Percentiles rank a stretch among this genome's conserved stretches.
These are phyloP conservation scores for Carex parvula DNA, from an alignment of 176 grass and related monocot genomes.

Conservation along the genomic window DNA sequence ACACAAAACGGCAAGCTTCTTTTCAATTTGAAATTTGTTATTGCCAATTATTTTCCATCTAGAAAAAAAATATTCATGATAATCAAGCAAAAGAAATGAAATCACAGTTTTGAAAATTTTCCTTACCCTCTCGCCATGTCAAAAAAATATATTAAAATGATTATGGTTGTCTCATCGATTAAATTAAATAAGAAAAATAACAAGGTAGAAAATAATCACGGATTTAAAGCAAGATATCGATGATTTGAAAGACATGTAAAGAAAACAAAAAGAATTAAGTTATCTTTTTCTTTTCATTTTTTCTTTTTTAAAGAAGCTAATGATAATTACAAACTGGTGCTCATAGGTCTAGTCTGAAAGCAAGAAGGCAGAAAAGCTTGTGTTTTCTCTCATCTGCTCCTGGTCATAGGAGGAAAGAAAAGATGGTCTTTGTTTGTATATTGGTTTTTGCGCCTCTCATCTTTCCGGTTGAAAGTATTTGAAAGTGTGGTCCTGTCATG, in stretches of 20 bases:
- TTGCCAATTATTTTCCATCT: background rate
- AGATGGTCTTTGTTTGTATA: slow-evolving; percentile 76
- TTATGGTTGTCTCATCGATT: background rate
- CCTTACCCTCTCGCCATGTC: background rate
- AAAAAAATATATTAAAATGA: background rate
- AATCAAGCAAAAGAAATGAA: background rate
- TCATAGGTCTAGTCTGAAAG: slow-evolving; percentile 40
- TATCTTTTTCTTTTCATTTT: slow-evolving; percentile 32
- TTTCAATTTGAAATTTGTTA: background rate
- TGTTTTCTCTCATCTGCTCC: slow-evolving; percentile 61
- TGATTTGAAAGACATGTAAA: slow-evolving; percentile 18
- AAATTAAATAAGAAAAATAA: background rate
- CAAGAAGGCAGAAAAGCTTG: slow-evolving; percentile 55
- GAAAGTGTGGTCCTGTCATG: slow-evolving; percentile 79
- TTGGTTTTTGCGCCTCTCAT: slow-evolving; percentile 53
- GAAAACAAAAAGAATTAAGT: slow-evolving; percentile 31
- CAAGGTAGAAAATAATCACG: background rate
- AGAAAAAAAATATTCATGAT: background rate
- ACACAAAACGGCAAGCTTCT: background rate
- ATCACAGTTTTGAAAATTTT: background rate
- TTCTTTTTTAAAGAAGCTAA: slow-evolving; percentile 40
- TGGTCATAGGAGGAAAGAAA: slow-evolving; percentile 72
- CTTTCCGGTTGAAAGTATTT: slow-evolving; percentile 57
- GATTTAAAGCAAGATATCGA: slow-evolving; percentile 21
- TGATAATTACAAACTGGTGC: slow-evolving; percentile 30